These are phyloP conservation scores for Annulohypoxylon nitens DNA, from an alignment of 495 filamentous ascomycete species.

Conservation along the genomic window DNA sequence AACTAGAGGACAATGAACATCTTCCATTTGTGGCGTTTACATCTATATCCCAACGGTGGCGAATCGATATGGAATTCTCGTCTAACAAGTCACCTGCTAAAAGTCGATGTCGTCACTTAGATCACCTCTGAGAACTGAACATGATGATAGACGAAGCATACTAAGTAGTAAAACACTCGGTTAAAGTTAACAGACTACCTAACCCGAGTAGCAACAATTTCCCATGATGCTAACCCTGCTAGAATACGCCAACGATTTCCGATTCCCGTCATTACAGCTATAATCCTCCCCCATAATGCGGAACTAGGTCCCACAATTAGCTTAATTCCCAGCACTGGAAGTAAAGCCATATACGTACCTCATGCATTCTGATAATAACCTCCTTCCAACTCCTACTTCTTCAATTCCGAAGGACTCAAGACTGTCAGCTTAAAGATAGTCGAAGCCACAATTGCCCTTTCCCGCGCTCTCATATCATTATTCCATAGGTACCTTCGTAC, in stretches of 20 bases:
- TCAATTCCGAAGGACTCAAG: not conserved
- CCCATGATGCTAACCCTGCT: not conserved
- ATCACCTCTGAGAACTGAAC: not conserved
- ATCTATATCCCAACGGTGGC: not conserved
- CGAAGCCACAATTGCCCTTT: not conserved
- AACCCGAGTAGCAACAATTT: not conserved
- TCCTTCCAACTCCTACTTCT: not conserved
- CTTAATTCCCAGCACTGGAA: not conserved
- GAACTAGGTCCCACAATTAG: not conserved
- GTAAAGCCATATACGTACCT: not conserved
- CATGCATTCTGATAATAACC: not conserved
- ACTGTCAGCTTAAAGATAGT: not conserved
- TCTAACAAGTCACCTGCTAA: not conserved
- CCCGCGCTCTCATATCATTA: not conserved
- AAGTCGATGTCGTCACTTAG: not conserved
- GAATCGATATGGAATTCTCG: not conserved
- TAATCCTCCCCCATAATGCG: not conserved
- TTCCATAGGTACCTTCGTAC: not conserved
- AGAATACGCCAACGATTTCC: not conserved
- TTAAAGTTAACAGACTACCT: not conserved
- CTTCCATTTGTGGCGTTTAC: conserved; percentile 42
- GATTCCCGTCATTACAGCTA: not conserved
- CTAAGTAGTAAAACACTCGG: not conserved
- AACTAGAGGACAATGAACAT: conserved; percentile 41
- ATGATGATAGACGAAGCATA: not conserved